Conservation (phyloP, 208 protist genomes). For the Tritrichomonas foetus region DNA sequence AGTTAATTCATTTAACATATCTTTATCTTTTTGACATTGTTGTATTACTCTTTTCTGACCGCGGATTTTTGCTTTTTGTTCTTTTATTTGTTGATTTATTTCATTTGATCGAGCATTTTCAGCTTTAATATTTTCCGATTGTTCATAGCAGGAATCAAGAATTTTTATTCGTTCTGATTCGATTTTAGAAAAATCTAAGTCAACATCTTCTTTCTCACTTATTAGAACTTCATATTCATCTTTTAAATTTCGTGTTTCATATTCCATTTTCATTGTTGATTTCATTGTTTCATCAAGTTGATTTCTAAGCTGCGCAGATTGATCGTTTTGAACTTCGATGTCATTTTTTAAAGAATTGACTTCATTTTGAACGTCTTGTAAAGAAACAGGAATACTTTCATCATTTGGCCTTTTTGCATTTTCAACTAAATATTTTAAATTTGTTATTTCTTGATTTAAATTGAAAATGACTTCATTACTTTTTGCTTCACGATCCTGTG, state of each 20-base stretch:
- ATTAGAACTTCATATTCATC: background rate
- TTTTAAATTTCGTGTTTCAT: background rate
- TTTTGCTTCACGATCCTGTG: slow-evolving; percentile 84
- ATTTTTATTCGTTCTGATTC: background rate
- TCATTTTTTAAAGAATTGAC: background rate
- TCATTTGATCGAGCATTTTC: background rate
- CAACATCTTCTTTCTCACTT: background rate
- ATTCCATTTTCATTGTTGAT: background rate
- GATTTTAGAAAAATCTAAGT: background rate
- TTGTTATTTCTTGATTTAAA: slow-evolving; percentile 83
- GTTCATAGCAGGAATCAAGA: background rate
- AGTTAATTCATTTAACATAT: background rate
- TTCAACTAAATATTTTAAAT: slow-evolving; percentile 78
- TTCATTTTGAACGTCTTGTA: background rate
- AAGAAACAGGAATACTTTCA: slow-evolving; percentile 72
- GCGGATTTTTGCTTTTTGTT: background rate
- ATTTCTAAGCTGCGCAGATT: background rate
- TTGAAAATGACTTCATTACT: slow-evolving; percentile 79
- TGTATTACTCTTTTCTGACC: background rate
- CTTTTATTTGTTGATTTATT: background rate
- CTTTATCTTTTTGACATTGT: background rate
- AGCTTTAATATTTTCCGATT: background rate
- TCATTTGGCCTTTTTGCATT: slow-evolving; percentile 79
- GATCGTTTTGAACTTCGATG: background rate
- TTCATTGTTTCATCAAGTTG: background rate